A percentile compares a stretch with the other conserved stretches of the same genome.
phyloP scores from a whole-genome alignment of 2,329 filamentous ascomycete species.

The Aspergillus bombycis region DNA sequence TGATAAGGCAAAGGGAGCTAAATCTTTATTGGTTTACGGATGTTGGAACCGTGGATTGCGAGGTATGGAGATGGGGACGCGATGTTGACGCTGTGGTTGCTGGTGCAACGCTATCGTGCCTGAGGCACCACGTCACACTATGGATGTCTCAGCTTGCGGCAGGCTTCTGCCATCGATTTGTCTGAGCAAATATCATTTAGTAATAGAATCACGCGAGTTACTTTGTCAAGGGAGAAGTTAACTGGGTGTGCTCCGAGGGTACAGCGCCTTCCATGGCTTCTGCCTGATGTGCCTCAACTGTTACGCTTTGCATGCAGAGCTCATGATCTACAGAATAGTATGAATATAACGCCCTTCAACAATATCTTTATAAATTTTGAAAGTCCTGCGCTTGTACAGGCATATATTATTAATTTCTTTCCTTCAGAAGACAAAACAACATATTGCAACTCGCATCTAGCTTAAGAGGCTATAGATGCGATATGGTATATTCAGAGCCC shows the following conservation, averaged over 20 bases:
- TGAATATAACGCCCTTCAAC: background rate
- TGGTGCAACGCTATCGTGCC: constrained; percentile 19
- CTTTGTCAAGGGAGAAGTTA: too few species aligned
- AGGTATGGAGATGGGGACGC: constrained; percentile 18
- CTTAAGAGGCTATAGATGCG: background rate
- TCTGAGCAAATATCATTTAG: background rate
- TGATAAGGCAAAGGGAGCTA: constrained; percentile 5
- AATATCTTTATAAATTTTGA: background rate
- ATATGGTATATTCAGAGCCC: background rate
- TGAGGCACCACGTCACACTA: constrained; percentile 9
- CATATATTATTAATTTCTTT: background rate
- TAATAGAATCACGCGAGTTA: background rate
- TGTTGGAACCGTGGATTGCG: constrained; percentile 7
- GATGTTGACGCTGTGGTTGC: constrained; percentile 26
- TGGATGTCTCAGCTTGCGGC: background rate
- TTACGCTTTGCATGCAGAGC: background rate
- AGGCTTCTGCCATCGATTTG: background rate
- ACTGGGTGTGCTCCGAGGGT: too few species aligned
- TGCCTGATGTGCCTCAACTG: background rate
- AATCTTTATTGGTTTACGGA: constrained; percentile 4
- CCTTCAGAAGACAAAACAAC: background rate
- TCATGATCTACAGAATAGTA: background rate
- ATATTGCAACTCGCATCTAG: background rate
- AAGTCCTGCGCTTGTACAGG: background rate
- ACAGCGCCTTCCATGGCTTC: background rate